These are phyloP conservation scores for Plasmopara halstedii DNA, from an alignment of 352 stramenopile genomes.

Conservation along the genomic window DNA sequence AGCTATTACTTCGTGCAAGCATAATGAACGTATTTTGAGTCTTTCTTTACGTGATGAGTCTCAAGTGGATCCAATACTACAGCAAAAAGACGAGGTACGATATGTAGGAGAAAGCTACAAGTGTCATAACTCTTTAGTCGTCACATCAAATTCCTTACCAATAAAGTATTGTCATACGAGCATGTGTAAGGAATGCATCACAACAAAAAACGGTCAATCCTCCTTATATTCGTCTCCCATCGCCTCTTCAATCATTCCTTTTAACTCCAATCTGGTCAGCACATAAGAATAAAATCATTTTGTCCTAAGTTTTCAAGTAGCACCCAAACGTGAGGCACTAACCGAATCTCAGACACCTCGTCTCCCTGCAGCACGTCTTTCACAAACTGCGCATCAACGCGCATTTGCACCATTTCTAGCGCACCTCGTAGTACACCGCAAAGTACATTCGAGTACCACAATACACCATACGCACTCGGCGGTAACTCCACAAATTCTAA, in stretches of 20 bases:
- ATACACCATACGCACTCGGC: slow-evolving; percentile 73
- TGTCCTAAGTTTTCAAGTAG: background rate
- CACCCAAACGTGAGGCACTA: background rate
- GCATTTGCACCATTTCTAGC: slow-evolving; percentile 93
- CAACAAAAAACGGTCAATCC: slow-evolving; percentile 24
- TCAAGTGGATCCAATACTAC: no score
- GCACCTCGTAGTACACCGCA: slow-evolving; percentile 94
- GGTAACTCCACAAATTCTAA: slow-evolving; percentile 88
- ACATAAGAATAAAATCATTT: background rate
- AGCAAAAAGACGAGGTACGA: no score
- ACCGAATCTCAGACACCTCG: slow-evolving; percentile 83
- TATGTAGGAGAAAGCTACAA: no score
- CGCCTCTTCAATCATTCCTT: slow-evolving; percentile 85
- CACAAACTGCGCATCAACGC: slow-evolving; percentile 74
- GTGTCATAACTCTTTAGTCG: no score
- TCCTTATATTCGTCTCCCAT: slow-evolving; percentile 88
- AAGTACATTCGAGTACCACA: slow-evolving; percentile 96
- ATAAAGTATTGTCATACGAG: no score
- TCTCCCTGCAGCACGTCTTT: slow-evolving; percentile 83
- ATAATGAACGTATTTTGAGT: no score
- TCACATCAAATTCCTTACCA: no score
- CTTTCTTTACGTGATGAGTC: no score
- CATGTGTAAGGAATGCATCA: no score
- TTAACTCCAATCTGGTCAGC: slow-evolving; percentile 57
- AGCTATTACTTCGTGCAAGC: no score